A percentile compares a stretch with the other conserved stretches of the same genome.
Conservation (phyloP, 768 basidiomycete genomes). For the Pleurotus tuoliensis region DNA sequence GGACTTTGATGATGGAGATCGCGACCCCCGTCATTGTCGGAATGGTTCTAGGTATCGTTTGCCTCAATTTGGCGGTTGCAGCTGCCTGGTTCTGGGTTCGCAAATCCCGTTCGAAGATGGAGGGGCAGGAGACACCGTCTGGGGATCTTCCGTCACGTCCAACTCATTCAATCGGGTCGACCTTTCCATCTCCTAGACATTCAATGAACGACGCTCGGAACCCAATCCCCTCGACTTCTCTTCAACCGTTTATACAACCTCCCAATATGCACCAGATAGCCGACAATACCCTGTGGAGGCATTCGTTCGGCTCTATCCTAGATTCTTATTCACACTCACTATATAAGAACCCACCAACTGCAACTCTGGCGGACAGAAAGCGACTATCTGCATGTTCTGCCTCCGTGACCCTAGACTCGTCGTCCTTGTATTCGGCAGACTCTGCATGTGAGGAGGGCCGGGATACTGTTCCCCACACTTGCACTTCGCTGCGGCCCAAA, state of each 20-base stretch:
- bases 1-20: background rate
- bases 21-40: background rate
- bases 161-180: too few relatives aligned
- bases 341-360: background rate
- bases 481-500: background rate
- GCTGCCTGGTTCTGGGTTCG: background rate
- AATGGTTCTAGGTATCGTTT: background rate
- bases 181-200: too few relatives aligned
- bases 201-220: too few relatives aligned
- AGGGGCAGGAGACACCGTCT: too few relatives aligned
- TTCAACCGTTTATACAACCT: too few relatives aligned
- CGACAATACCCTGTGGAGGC: background rate
- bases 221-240: too few relatives aligned
- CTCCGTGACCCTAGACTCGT: background rate
- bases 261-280: background rate
- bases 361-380: background rate
- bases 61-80: conserved; percentile 4
- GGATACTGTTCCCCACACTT: background rate
- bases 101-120: background rate
- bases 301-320: background rate
- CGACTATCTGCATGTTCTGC: background rate
- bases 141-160: too few relatives aligned
- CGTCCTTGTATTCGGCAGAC: conserved; percentile 5
- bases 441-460: conserved; percentile 16
- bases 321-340: background rate